Evolutionary conservation across 441 rosid species (phyloP), one percentile per base, ranked within the genome.

Genomic region (Aquilaria agallochum): DNA sequence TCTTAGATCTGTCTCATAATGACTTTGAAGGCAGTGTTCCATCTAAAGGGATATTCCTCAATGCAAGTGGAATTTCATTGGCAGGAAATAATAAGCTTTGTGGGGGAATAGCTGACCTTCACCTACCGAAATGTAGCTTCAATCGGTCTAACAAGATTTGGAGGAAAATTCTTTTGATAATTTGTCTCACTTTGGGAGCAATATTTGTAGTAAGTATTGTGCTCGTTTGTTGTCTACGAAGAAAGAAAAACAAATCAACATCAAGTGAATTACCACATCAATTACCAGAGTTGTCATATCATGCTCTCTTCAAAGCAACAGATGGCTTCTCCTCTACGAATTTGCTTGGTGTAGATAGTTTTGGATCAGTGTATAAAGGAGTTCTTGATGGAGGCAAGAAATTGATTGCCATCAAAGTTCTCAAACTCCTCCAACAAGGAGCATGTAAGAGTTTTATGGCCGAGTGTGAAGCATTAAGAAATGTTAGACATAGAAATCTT

Each of bases 1-100:
- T 13, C 9, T 60, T 75, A 50, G 61, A 71, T 56, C 53, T 71
- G 56, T 67, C 73, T 11, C 68, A 56, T 59, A 68, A 71, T 54
- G 58, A 54, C 11, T 53, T 75, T 32, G 67, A 59, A n/a, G 73
- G 75, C 7, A 62, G 68, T 32, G 55, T 75, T 14, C 76, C 79
- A 49, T 40, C 0, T 51, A 56, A 44, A 58, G 78, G 74, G 5
- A 46, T 58, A 20, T 71, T 71, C 48, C 42, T 20, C 27, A 20
- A 20, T 58, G 47, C 10, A 33, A 68, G 62, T 36, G 40, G 5
- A 31, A 14, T 61, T 47, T 67, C 73, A 5, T 9, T 75, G 42
- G 0, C 11, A 6, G 76, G 76, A 53, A 68, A 75, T 10, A 31
- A 47, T 11, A 56, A 61, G 31, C 73, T 75, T 58, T 75, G 76